Base-by-base conservation (phyloP, 805 yeast genomes). In the Lipomyces mesembrius region DNA sequence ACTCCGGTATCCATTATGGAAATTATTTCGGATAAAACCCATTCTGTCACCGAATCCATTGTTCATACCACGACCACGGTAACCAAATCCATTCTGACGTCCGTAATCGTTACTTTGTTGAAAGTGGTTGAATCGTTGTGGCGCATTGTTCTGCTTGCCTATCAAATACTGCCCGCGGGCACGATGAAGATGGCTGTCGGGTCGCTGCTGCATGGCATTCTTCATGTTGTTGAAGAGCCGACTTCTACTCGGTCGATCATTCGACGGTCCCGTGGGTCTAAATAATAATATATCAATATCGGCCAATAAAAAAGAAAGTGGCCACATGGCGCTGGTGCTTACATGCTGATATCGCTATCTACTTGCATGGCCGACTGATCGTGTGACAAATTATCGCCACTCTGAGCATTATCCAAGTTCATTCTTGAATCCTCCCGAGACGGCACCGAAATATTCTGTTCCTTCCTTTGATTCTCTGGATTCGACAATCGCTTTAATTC, bases 401-500 rank as follows among this genome's bases (percentile, higher is more conserved):
- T 43, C 9, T 43, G 22, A 0, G 2, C 43, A 37, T 37, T 43
- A 17, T 43, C 49, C 49, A n/a, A 43, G 20, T 43, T 43, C 49
- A 43, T 43, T n/a, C 3, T 43, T 43, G 49, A 43, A 43, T 43
- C 49, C 7, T 6, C 25, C 49, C n/a, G 49, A 43, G 49, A 43
- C 9, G 20, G 49, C 49, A 22, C 20, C 20, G 8, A n/a, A 22
- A 17, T 43, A 43, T 43, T 43, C 49, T 43, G 39, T 27, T 27
- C 35, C 46, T 11, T 9, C 46, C 20, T 43, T 43, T 43, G 49
- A 43, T n/a, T 43, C 34, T 52, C 34, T 14, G 29, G 35, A 20
- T 54, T 25, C 34, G 59, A 35, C 11, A 72, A 49, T 11, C 62
- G 56, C 20, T 61, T 57, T 25, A 65, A 57, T 59, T 69, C 72